Evolutionary conservation across 345 rosid species (phyloP).

Genomic region (Gossypium arboreum): DNA sequence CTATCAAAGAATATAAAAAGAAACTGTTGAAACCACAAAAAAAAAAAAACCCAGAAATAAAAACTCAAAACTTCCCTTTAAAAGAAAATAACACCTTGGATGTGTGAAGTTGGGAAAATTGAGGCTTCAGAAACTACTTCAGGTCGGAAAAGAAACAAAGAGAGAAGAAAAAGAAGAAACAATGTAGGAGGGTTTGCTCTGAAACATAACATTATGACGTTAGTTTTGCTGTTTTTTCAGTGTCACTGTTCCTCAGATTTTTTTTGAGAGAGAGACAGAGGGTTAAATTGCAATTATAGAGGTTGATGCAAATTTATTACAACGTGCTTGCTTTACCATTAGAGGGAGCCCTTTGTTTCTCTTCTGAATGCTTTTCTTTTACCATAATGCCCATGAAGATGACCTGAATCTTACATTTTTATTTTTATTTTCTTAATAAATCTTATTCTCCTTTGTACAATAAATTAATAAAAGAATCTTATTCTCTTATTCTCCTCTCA

Average conservation of each 20-base stretch:
- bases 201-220: slow-evolving; percentile 23
- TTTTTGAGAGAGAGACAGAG: no score
- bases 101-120: background rate
- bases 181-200: slow-evolving; percentile 30
- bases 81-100: slow-evolving; percentile 24
- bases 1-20: background rate
- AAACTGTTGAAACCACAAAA: background rate
- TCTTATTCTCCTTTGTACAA: no score
- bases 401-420: no score
- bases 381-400: no score
- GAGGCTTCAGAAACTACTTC: slow-evolving; percentile 22
- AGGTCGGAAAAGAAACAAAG: slow-evolving; percentile 24
- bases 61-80: background rate
- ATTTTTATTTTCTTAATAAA: no score
- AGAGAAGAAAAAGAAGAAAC: slow-evolving; percentile 22
- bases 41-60: background rate
- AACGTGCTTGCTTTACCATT: no score
- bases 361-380: no score
- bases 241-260: background rate
- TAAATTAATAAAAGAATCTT: no score
- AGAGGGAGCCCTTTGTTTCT: no score
- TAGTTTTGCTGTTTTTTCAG: background rate
- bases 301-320: no score
- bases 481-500: no score
- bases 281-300: no score